Evolutionary conservation across 495 filamentous ascomycete species (phyloP), one percentile per base, ranked within the genome.

Genomic region (Neurospora intermedia): DNA sequence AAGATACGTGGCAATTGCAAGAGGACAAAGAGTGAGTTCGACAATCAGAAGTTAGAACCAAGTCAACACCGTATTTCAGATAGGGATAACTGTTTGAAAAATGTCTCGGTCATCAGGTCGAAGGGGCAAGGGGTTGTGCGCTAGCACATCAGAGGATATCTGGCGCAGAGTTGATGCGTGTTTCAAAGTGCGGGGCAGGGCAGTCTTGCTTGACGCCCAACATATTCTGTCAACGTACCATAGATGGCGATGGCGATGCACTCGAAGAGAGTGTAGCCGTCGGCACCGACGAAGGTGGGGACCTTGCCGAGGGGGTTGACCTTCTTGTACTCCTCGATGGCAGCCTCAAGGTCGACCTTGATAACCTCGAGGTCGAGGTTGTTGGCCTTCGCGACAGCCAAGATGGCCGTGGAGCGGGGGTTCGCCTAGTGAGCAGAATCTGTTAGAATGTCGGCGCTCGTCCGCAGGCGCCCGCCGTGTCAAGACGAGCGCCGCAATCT

Each of bases 81-180:
- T 93, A 98, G 94, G 94, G 94, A 98, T 98, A 98, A 98, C 94
- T 97, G 91, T 88, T 88, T 59, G 85, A 83, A 86, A 87, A 85
- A 87, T 85, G 84, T 87, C 87, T 84, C 81, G 80, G 76, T 96
- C 94, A 96, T 97, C 93, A 93, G 90, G 78, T 75, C 73, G 70
- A 74, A 71, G 46, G 71, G 74, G 71, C 69, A 71, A 71, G 38
- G 70, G 46, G 48, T 66, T 38, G 54, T 66, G 54, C 54, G 27
- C 27, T 66, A 38, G 27, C 54, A 66, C 54, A 18, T 66, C 54
- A 66, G 54, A 66, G 15, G 54, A 8, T 66, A 41, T n/a, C 23
- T 10, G 11, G 69, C 41, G 18, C 15, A 42, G 23, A 8, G n/a
- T 35, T 18, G 15, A 31, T 62, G 39, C 11, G 40, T 35, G 35